phyloP scores from a whole-genome alignment of 139 green algal species.

The Tetratostichococcus sp. region DNA sequence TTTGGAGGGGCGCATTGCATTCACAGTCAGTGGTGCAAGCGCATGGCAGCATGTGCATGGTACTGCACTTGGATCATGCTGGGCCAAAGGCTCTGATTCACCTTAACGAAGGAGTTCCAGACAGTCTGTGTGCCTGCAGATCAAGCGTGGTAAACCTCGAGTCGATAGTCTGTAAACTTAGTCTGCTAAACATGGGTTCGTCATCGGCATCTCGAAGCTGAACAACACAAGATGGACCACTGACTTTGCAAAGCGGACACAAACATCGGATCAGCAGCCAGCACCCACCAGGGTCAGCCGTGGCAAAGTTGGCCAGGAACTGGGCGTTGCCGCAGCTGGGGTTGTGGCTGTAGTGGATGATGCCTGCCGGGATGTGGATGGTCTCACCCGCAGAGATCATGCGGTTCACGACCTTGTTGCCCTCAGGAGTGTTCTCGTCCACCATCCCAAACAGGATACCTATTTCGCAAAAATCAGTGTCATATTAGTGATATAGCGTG shows the following conservation, averaged over 20 bases:
- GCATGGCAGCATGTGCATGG: too few relatives aligned
- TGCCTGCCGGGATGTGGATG: conserved; percentile 8
- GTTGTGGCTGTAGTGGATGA: conserved; percentile 13
- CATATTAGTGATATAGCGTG: too few relatives aligned
- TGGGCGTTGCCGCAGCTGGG: background rate
- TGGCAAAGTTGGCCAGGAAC: conserved; percentile 11
- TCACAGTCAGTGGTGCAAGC: too few relatives aligned
- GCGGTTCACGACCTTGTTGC: background rate
- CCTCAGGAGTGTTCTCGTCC: background rate
- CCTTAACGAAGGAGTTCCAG: conserved; percentile 6
- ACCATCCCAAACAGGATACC: conserved; percentile 6
- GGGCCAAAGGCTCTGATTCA: too few relatives aligned
- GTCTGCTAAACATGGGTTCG: too few relatives aligned
- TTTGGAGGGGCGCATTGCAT: too few relatives aligned
- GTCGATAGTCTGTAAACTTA: too few relatives aligned
- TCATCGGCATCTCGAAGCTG: too few relatives aligned
- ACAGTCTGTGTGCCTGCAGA: conserved; percentile 5
- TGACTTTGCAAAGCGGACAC: background rate
- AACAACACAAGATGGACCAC: too few relatives aligned
- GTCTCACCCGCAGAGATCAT: conserved; percentile 1
- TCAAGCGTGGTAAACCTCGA: background rate
- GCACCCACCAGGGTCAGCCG: background rate
- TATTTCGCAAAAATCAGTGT: too few relatives aligned
- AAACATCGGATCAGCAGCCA: too few relatives aligned
- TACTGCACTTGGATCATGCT: too few relatives aligned